Base-by-base conservation (phyloP, 1,284 basidiomycete genomes). In the Tilletia walkeri region DNA sequence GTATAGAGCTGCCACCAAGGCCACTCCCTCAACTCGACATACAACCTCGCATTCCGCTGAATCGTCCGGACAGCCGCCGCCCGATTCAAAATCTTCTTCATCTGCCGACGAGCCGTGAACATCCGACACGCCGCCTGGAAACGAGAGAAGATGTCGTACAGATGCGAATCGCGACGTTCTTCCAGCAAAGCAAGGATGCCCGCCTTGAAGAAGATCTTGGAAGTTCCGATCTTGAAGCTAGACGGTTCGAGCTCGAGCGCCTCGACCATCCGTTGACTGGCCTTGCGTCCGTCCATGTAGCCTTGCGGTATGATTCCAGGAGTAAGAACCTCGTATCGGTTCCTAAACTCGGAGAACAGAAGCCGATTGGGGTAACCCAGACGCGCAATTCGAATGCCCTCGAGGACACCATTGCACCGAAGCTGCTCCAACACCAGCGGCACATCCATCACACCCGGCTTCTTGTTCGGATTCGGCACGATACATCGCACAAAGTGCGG, bases 1-100 rank as follows among this genome's bases (percentile, higher is more conserved):
- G 92, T 94, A 84, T 96, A 99, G 18, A 99, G 87, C 76, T 94
- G 92, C 96, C 96, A 99, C 96, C 96, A 99, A 0, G 96, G 94
- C 96, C 95, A 99, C 71, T 95, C 92, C 66, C 90, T 93, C 89
- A 34, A 90, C 90, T 79, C 72, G 39, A 76, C 76, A 80, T 99
- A 99, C 14, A 97, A 88, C 12, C 93, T 87, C 1, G 95, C 95
- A 82, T 99, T 99, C 47, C 91, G 88, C 84, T 98, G 95, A 72
- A 99, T 95, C 0, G 92, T 95, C 63, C 92, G 88, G 50, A 95
- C 90, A 2, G 96, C 95, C 45, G 91, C 88, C 1, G 94, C 93
- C 48, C 95, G 90, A 80, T 98, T 95, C 72, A 99, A 87, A 65
- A 96, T 89, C 87, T 98, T 99, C 87, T 92, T 92, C 86, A 96